Conservation (phyloP, 306 rosid genomes). For the Vachellia collinsii region DNA sequence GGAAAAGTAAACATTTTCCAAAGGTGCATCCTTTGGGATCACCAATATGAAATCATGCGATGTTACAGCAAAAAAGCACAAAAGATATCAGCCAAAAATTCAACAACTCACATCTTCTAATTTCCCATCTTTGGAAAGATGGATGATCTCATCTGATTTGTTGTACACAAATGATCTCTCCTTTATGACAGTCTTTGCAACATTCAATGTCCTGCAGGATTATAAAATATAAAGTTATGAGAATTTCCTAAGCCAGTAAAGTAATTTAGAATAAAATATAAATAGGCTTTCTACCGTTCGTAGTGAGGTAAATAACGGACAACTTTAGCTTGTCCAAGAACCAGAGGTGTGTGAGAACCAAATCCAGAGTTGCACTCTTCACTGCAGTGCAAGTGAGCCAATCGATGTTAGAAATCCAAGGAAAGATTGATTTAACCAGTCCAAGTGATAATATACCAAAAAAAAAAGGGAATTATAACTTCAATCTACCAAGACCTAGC, state of each 20-base stretch:
- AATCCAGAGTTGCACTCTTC: constrained; percentile 88
- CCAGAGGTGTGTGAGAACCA: constrained; percentile 93
- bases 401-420: constrained; percentile 33
- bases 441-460: constrained; percentile 18
- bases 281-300: constrained; percentile 63
- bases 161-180: constrained; percentile 65
- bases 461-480: constrained; percentile 26
- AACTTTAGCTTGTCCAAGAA: constrained; percentile 97
- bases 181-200: constrained; percentile 75
- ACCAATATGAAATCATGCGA: constrained; percentile 1
- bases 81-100: constrained; percentile 29
- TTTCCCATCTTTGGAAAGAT: constrained; percentile 74
- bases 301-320: constrained; percentile 83
- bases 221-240: constrained; percentile 34
- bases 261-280: constrained; percentile 8
- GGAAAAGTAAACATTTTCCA: constrained; percentile 21
- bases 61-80: constrained; percentile 8
- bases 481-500: constrained; percentile 10
- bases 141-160: constrained; percentile 70
- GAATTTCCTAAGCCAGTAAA: constrained; percentile 27
- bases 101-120: constrained; percentile 68
- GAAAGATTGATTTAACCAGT: constrained; percentile 29
- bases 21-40: constrained; percentile 7
- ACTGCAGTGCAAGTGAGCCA: constrained; percentile 50
- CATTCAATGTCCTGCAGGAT: constrained; percentile 69